These are phyloP conservation scores for Suhomyces faveliae DNA, from an alignment of 805 yeast genomes.

Conservation along the genomic window DNA sequence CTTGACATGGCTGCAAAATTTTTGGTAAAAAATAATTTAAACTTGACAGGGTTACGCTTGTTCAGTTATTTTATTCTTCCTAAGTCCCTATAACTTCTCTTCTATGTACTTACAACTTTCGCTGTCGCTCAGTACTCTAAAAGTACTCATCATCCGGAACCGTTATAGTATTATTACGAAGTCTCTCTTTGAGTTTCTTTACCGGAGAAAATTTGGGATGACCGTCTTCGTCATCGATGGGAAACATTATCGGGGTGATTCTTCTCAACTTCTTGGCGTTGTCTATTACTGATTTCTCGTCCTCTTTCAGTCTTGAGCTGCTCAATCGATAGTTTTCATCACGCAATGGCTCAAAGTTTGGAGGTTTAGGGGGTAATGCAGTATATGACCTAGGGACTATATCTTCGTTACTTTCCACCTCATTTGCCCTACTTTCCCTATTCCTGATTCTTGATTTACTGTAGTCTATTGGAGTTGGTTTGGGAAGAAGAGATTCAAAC, in stretches of 20 bases:
- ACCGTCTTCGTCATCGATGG: conserved; percentile 24
- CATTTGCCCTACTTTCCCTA: not conserved
- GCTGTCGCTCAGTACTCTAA: too few species aligned
- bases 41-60: too few species aligned
- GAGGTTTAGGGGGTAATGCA: conserved; percentile 22
- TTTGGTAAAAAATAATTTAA: too few species aligned
- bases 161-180: conserved; percentile 1
- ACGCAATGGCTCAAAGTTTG: conserved; percentile 15
- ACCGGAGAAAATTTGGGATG: conserved; percentile 33
- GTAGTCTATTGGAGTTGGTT: not conserved
- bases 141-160: conserved; percentile 1
- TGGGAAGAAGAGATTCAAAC: conserved; percentile 1
- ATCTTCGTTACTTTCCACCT: not conserved
- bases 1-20: too few species aligned
- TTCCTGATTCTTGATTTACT: not conserved
- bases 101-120: too few species aligned
- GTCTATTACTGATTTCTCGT: conserved; percentile 22
- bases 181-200: conserved; percentile 26
- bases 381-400: not conserved
- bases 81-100: too few species aligned
- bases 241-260: conserved; percentile 38
- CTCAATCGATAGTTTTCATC: conserved; percentile 2
- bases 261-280: conserved; percentile 34
- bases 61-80: too few species aligned
- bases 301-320: conserved; percentile 8